Base-by-base conservation (phyloP, 257 asterid genomes). In the Leonotis leonurus region DNA sequence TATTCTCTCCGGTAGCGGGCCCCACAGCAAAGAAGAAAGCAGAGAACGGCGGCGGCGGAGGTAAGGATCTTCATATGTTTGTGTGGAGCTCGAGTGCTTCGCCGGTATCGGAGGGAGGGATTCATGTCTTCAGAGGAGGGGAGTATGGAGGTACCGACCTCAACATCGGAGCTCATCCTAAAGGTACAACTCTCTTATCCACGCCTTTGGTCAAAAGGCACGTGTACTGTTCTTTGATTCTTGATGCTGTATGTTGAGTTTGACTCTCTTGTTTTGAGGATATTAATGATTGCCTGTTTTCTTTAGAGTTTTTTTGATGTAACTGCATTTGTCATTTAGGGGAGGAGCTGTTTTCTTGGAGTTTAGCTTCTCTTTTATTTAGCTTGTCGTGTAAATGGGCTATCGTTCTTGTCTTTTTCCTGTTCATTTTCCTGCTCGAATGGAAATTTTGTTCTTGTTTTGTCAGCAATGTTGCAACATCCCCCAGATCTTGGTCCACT, bases 81-180 rank as follows among this genome's bases (percentile, higher is more conserved):
- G 99, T 92, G 6, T 92, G 99, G 99, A 92, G 97, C 61, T 86
- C 97, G 0, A 89, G 99, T 68, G 97, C 99, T 39, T 92, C 99
- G 1, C 99, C 99, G 0, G 97, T 88, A 2, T 89, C 99, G 37
- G 99, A 92, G 76, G 96, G 94, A 3, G 99, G 97, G 56, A 80
- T 92, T 78, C 96, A 86, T 78, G 99, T 92, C n/a, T 92, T 89
- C 69, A 71, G 83, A 45, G 99, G 97, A 41, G 91, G 86, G 11
- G 95, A 86, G 2, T 82, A 81, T 74, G 93, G 87, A 2, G 56
- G 14, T 24, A 20, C 27, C 64, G 94, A 81, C 24, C 65, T 74
- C 26, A 74, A 72, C 10, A 72, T 85, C 61, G 97, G 96, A 51
- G 86, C 98, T 57, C 91, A 85, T 16, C 90, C 98, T 0, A 91